A percentile compares a stretch with the other conserved stretches of the same genome.
Evolutionary conservation across 1,284 basidiomycete genomes (phyloP).

Genomic region (Cryptococcus amylolentus): DNA sequence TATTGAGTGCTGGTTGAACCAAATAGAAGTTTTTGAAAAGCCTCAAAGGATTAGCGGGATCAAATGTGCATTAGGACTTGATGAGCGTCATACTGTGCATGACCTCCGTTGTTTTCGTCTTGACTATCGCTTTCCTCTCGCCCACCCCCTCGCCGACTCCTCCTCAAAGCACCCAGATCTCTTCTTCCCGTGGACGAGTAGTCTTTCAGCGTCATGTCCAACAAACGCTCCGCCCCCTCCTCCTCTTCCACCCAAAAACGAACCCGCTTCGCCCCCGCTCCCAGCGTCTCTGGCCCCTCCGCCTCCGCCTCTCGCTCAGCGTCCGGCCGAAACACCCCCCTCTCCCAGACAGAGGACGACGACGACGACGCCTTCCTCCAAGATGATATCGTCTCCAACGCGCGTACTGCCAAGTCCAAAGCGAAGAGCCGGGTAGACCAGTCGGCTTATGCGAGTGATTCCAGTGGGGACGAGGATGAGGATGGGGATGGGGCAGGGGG

Average conservation of each 20-base stretch:
- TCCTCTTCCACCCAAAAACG: slow-evolving; percentile 57
- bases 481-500: slow-evolving; percentile 64
- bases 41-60: no score
- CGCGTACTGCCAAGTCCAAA: slow-evolving; percentile 56
- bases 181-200: not conserved
- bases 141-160: not conserved
- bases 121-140: no score
- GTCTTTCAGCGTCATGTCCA: slow-evolving; percentile 23
- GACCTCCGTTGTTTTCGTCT: no score
- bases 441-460: slow-evolving; percentile 91
- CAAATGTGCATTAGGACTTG: no score
- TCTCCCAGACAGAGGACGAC: slow-evolving; percentile 11
- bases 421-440: slow-evolving; percentile 58
- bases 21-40: no score
- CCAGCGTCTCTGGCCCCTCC: slow-evolving; percentile 14
- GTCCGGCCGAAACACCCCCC: slow-evolving; percentile 46
- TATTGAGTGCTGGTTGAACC: no score
- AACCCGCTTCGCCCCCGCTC: slow-evolving; percentile 66
- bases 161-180: not conserved
- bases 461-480: slow-evolving; percentile 77
- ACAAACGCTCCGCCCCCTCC: slow-evolving; percentile 33
- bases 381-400: slow-evolving; percentile 40
- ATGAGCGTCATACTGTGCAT: no score
- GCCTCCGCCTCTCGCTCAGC: slow-evolving; percentile 22
- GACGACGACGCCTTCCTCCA: slow-evolving; percentile 35